Base-by-base conservation (phyloP, 225 moss, liverwort and hornwort genomes). In the Antitrichia curtipendula region DNA sequence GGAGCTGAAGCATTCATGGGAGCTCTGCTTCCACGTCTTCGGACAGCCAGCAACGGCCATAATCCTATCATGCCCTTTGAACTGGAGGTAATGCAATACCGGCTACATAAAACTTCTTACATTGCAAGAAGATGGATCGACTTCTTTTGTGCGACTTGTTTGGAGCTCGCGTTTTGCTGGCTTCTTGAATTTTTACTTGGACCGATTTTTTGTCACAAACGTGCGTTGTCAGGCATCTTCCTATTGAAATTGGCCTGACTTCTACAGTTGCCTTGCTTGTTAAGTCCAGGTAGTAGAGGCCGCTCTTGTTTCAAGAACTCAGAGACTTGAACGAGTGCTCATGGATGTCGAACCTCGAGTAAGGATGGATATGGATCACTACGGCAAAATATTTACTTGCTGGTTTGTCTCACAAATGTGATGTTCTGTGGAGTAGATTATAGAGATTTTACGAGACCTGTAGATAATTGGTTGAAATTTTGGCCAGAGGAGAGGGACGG, bases 321-420 rank as follows among this genome's bases (percentile, higher is more conserved):
- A 93, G 91, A 94, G 97, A 91, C 90, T 99, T 36, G 99, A 99
- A 91, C 88, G 86, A 92, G 92, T 93, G 82, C 95, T 99, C 82
- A 95, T 96, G 96, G 94, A 96, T 78, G 94, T 99, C 28, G 97
- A 99, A 91, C 99, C 99, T 90, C 94, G 92, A 88, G 99, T 99
- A 93, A 93, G 92, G 53, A 84, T 62, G 38, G 62, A 80, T 40
- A 29, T 88, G 87, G 38, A 61, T 87, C 84, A 71, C 71, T 63
- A 24, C 49, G 40, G 52, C 63, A 59, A 50, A 11, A 72, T 36
- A 22, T 72, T 73, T 45, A 40, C 64, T 83, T 63, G 29, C 24
- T 76, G 76, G 18, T 74, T 75, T 87, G 75, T 85, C 69, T 82
- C 80, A 28, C 47, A 79, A 64, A 45, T 75, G 47, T 79, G 27